phyloP scores from a whole-genome alignment of 2,329 filamentous ascomycete genomes.

The Fusarium clavum region DNA sequence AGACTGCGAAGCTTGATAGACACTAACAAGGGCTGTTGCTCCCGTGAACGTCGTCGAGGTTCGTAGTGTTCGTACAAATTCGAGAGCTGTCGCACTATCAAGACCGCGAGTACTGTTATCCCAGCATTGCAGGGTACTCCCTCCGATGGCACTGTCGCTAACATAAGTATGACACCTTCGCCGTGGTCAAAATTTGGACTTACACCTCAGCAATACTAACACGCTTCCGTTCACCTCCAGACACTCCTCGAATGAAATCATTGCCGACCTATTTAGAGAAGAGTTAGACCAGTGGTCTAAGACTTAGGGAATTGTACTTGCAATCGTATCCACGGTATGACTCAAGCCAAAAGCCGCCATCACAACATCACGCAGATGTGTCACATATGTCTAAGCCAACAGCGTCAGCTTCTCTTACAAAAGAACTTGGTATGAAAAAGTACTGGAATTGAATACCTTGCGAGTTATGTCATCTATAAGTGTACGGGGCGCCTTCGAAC shows the following conservation, averaged over 20 bases:
- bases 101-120: constrained; percentile 74
- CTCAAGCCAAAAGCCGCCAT: constrained; percentile 78
- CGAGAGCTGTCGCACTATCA: constrained; percentile 73
- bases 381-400: neutral
- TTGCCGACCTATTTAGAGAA: constrained; percentile 67
- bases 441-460: neutral
- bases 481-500: neutral
- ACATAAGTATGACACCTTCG: neutral
- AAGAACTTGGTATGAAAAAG: neutral
- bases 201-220: constrained; percentile 51
- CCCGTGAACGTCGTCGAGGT: constrained; percentile 69
- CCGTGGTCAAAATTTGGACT: neutral
- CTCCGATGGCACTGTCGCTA: neutral
- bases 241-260: constrained; percentile 72
- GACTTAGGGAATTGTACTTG: neutral
- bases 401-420: neutral
- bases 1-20: constrained; percentile 69
- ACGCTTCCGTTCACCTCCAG: constrained; percentile 63
- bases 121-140: constrained; percentile 69
- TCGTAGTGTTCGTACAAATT: constrained; percentile 72
- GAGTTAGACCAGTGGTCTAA: neutral
- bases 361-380: constrained; percentile 66
- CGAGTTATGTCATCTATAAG: neutral
- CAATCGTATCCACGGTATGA: constrained; percentile 72
- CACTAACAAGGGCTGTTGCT: constrained; percentile 68